phyloP scores from a whole-genome alignment of 768 basidiomycete genomes.

The Cyathus striatus region DNA sequence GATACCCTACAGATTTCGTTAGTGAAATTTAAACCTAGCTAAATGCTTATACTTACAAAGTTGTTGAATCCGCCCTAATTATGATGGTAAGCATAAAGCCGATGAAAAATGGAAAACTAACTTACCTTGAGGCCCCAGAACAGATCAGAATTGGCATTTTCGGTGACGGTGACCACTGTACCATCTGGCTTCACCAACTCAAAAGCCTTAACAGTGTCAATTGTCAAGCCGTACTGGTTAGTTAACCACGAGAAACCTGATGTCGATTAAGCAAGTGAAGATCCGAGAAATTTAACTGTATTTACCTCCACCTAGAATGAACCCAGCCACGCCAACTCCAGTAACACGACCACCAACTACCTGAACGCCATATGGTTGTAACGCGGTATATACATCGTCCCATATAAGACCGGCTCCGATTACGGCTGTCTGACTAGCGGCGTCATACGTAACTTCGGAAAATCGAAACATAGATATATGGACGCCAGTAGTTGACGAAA shows the following conservation, averaged over 20 bases:
- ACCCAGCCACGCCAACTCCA: conserved; percentile 57
- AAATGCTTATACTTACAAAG: conserved; percentile 26
- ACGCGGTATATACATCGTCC: conserved; percentile 57
- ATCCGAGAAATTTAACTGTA: conserved; percentile 24
- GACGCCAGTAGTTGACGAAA: conserved; percentile 57
- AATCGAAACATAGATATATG: conserved; percentile 54
- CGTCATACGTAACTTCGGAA: conserved; percentile 36
- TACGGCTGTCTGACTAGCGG: conserved; percentile 28
- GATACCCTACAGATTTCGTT: conserved; percentile 36
- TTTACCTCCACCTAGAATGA: conserved; percentile 54
- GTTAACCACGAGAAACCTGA: conserved; percentile 62
- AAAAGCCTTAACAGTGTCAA: conserved; percentile 51
- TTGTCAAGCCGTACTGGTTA: conserved; percentile 54
- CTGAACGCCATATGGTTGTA: conserved; percentile 42
- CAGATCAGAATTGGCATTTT: conserved; percentile 26
- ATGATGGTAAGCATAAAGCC: background rate
- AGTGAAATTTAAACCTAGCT: background rate
- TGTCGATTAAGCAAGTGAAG: conserved; percentile 20
- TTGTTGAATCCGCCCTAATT: conserved; percentile 59
- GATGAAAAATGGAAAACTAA: background rate
- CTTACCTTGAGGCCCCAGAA: conserved; percentile 38
- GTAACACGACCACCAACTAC: conserved; percentile 57
- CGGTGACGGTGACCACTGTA: conserved; percentile 28
- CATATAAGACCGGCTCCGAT: conserved; percentile 50
- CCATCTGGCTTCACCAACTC: conserved; percentile 58